phyloP scores from a whole-genome alignment of 139 green algal genomes.

The Haematococcus lacustris region DNA sequence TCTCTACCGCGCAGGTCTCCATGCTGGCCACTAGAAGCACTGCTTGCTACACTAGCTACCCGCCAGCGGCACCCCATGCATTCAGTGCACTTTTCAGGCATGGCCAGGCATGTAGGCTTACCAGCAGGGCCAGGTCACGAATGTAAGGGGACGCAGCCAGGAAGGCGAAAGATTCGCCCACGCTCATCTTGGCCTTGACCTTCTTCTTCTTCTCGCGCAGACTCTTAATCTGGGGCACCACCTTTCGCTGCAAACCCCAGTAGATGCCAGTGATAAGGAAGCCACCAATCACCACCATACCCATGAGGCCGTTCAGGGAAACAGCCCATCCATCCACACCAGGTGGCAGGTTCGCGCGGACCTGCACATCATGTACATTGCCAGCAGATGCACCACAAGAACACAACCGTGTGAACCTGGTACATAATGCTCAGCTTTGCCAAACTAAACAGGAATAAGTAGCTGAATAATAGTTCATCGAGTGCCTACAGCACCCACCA shows the following conservation, averaged over 20 bases:
- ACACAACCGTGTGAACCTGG: too few relatives aligned
- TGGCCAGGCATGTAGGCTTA: too few relatives aligned
- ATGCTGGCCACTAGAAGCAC: too few relatives aligned
- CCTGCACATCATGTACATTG: constrained; percentile 32
- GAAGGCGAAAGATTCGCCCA: constrained; percentile 93
- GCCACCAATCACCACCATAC: constrained; percentile 88
- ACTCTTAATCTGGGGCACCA: constrained; percentile 69
- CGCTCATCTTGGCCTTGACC: constrained; percentile 83
- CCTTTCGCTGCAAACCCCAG: constrained; percentile 74
- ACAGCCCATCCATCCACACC: constrained; percentile 95
- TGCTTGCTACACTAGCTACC: too few relatives aligned
- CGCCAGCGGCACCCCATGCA: too few relatives aligned
- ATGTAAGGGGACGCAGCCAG: constrained; percentile 91
- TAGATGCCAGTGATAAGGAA: constrained; percentile 77
- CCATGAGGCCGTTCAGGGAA: constrained; percentile 94
- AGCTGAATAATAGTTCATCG: too few relatives aligned
- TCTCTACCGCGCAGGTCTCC: too few relatives aligned
- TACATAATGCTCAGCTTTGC: too few relatives aligned
- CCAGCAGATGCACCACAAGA: too few relatives aligned
- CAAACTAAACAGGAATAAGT: too few relatives aligned
- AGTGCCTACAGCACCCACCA: constrained; percentile 65
- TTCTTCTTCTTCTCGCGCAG: constrained; percentile 90
- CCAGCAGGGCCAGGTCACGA: constrained; percentile 88
- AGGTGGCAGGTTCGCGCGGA: constrained; percentile 80
- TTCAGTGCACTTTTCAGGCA: too few relatives aligned